A percentile compares a stretch with the other conserved stretches of the same genome.
phyloP scores from a whole-genome alignment of 768 basidiomycete species.

The Piloderma croceum region DNA sequence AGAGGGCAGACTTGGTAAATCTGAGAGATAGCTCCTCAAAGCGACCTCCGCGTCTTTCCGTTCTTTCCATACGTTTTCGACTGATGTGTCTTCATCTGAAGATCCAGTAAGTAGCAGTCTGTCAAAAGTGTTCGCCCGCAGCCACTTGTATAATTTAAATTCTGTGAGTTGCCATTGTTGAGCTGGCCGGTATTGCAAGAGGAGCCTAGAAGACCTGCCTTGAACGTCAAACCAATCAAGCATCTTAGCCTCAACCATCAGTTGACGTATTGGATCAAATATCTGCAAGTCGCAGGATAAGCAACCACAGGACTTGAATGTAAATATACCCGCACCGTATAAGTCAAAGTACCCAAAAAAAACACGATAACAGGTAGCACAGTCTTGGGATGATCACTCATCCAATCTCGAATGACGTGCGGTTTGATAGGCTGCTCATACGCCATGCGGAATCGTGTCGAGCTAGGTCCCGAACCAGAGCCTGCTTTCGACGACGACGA shows the following conservation, averaged over 20 bases:
- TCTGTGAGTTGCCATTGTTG: conserved; percentile 36
- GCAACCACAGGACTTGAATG: not conserved
- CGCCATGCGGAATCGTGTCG: conserved; percentile 45
- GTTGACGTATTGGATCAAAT: conserved; percentile 85
- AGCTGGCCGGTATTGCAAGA: too few species aligned
- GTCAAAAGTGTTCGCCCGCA: conserved; percentile 56
- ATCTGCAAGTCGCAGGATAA: conserved; percentile 43
- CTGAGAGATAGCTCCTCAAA: conserved; percentile 66
- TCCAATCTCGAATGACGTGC: conserved; percentile 70
- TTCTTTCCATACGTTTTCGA: conserved; percentile 73
- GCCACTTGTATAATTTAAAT: conserved; percentile 71
- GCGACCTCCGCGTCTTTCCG: conserved; percentile 68
- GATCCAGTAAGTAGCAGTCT: conserved; percentile 17
- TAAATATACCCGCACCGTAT: conserved; percentile 54
- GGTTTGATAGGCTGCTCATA: conserved; percentile 64
- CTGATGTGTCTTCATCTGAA: not conserved
- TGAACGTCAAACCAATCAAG: conserved; percentile 79
- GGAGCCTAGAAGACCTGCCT: too few species aligned
- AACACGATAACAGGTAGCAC: conserved; percentile 78
- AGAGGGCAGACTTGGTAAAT: conserved; percentile 58
- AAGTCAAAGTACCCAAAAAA: conserved; percentile 83
- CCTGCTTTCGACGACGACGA: not conserved
- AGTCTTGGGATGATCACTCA: conserved; percentile 81
- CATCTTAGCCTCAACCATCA: conserved; percentile 79
- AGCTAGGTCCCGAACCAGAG: conserved; percentile 9